A percentile compares a stretch with the other conserved stretches of the same genome.
Conservation (phyloP, 768 basidiomycete species). For the Galerina sulciceps region DNA sequence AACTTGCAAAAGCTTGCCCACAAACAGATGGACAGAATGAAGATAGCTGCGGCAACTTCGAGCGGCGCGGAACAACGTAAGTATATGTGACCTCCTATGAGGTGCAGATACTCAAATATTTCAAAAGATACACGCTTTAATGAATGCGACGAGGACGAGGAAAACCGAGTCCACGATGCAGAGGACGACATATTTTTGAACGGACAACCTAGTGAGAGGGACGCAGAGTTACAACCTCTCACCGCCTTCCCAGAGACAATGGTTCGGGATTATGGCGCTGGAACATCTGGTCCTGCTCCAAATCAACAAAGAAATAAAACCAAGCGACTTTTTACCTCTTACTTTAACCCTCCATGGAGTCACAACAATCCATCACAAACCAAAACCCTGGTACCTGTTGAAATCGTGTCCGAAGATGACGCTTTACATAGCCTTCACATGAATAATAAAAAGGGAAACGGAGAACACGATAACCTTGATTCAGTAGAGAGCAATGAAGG, state of each 20-base stretch:
- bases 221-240: conserved; percentile 25
- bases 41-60: conserved; percentile 16
- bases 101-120: conserved; percentile 3
- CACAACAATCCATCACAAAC: conserved; percentile 21
- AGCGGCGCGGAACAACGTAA: conserved; percentile 14
- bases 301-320: conserved; percentile 3
- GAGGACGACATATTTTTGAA: conserved; percentile 19
- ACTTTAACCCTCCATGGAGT: conserved; percentile 37
- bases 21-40: conserved; percentile 57
- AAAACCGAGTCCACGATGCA: background rate
- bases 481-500: conserved; percentile 57
- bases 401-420: conserved; percentile 44
- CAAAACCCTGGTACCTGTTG: conserved; percentile 39
- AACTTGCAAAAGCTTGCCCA: conserved; percentile 95
- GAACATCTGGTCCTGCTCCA: conserved; percentile 8
- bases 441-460: conserved; percentile 21
- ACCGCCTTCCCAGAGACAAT: conserved; percentile 15
- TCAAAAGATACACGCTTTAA: conserved; percentile 23
- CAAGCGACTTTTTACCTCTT: conserved; percentile 34
- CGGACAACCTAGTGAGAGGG: conserved; percentile 4
- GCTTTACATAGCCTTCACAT: conserved; percentile 27
- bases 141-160: conserved; percentile 30
- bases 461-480: conserved; percentile 21
- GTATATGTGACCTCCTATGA: background rate
- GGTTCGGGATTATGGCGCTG: conserved; percentile 27